These are phyloP conservation scores for Amanita pallidorosea DNA, from an alignment of 768 basidiomycete genomes.

Conservation along the genomic window DNA sequence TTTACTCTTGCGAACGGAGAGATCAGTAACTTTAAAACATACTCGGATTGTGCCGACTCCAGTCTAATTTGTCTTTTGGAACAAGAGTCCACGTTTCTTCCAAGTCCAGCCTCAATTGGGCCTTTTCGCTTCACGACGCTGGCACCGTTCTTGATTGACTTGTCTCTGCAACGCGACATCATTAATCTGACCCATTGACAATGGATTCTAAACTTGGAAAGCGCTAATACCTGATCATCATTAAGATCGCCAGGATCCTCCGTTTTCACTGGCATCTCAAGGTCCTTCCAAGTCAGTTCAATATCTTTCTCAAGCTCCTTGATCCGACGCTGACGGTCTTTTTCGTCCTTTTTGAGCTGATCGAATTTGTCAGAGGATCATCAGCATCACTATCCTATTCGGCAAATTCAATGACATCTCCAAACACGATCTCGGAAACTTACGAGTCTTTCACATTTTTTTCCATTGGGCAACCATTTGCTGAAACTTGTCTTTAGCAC, in stretches of 20 bases:
- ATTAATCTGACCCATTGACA: neutral
- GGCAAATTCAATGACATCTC: slow-evolving; percentile 1
- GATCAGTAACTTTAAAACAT: slow-evolving; percentile 14
- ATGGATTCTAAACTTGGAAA: neutral
- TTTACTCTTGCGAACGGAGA: neutral
- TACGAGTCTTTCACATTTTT: slow-evolving; percentile 45
- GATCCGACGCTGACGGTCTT: slow-evolving; percentile 44
- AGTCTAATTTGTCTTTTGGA: slow-evolving; percentile 11
- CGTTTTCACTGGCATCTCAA: slow-evolving; percentile 38
- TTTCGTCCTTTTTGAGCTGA: slow-evolving; percentile 52
- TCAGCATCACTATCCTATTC: slow-evolving; percentile 46
- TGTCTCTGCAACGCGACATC: slow-evolving; percentile 15
- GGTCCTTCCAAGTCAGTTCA: slow-evolving; percentile 28
- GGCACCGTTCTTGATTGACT: slow-evolving; percentile 20
- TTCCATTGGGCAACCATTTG: slow-evolving; percentile 36
- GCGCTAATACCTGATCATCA: slow-evolving; percentile 29
- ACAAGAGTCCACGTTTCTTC: slow-evolving; percentile 16
- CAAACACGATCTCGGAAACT: slow-evolving; percentile 9
- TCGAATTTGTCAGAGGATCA: slow-evolving; percentile 36
- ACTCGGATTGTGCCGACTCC: slow-evolving; percentile 15
- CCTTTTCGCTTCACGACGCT: slow-evolving; percentile 14
- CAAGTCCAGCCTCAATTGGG: slow-evolving; percentile 18
- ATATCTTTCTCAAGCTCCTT: slow-evolving; percentile 42
- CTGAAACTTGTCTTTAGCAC: slow-evolving; percentile 38
- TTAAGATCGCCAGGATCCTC: slow-evolving; percentile 38